A percentile compares a stretch with the other conserved stretches of the same genome.
Evolutionary conservation across 768 basidiomycete genomes (phyloP).

Genomic region (Cyathus striatus): DNA sequence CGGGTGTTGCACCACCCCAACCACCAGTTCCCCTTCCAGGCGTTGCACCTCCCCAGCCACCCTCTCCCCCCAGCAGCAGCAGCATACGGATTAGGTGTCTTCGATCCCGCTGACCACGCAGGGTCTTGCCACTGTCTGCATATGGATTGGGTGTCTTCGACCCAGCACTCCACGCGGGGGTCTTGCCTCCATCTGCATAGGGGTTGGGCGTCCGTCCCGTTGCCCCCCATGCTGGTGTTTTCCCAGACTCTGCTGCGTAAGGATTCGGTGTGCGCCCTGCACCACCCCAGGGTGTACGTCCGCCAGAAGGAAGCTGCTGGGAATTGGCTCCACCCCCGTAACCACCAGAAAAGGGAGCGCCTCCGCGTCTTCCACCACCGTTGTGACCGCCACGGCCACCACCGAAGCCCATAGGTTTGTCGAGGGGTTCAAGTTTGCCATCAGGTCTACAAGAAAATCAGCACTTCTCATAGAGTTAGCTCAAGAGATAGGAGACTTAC

Average conservation of each 20-base stretch:
- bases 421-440: conserved; percentile 48
- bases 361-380: conserved; percentile 2
- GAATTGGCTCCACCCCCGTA: conserved; percentile 7
- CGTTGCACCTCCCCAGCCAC: conserved; percentile 42
- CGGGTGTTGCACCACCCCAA: conserved; percentile 16
- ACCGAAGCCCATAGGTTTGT: conserved; percentile 23
- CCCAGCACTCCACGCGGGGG: conserved; percentile 55
- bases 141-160: conserved; percentile 72
- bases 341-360: background rate
- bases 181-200: conserved; percentile 30
- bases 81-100: conserved; percentile 73
- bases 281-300: conserved; percentile 15
- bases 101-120: conserved; percentile 51
- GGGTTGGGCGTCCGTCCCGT: conserved; percentile 23
- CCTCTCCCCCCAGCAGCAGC: conserved; percentile 23
- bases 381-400: conserved; percentile 11
- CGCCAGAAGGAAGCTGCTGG: conserved; percentile 12
- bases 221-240: background rate
- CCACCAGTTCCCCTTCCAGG: conserved; percentile 25
- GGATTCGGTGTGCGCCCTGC: conserved; percentile 2
- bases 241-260: no score
- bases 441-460: conserved; percentile 36
- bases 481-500: conserved; percentile 38
- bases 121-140: conserved; percentile 57
- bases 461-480: background rate